These are phyloP conservation scores for Saraca asoca DNA, from an alignment of 331 rosid genomes.

Conservation along the genomic window DNA sequence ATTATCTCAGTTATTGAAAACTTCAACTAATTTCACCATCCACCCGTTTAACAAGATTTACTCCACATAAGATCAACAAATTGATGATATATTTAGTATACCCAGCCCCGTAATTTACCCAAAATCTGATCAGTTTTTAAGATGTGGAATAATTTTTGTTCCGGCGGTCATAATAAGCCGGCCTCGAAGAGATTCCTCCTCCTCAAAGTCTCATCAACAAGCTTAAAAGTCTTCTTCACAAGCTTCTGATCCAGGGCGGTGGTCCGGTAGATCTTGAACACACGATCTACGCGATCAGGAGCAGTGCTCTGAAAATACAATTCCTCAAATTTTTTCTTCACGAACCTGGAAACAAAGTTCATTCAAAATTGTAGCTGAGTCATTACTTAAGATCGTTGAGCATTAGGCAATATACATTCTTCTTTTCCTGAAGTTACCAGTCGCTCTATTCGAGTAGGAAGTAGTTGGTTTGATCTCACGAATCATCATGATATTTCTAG, in stretches of 20 bases:
- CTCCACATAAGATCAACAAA: constrained; percentile 64
- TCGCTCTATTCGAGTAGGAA: background rate
- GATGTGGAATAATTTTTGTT: constrained; percentile 30
- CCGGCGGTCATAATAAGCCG: constrained; percentile 74
- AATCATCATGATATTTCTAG: too few relatives aligned
- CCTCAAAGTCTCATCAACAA: constrained; percentile 94
- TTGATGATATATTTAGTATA: constrained; percentile 45
- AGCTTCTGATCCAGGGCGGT: constrained; percentile 99
- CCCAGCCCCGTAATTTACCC: constrained; percentile 49
- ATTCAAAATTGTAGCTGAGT: background rate
- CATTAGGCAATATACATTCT: background rate
- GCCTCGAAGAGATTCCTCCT: constrained; percentile 94
- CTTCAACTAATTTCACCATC: constrained; percentile 21
- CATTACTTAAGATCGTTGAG: background rate
- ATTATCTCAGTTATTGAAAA: constrained; percentile 31
- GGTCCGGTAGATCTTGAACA: constrained; percentile 86
- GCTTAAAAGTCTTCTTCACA: constrained; percentile 98
- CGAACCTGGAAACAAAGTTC: constrained; percentile 60
- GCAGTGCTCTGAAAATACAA: constrained; percentile 89
- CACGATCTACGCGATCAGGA: constrained; percentile 88
- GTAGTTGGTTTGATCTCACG: too few relatives aligned
- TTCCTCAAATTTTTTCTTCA: constrained; percentile 96
- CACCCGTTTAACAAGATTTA: constrained; percentile 49
- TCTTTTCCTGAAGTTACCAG: background rate
- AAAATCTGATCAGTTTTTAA: constrained; percentile 54